Evolutionary conservation across 148 eudicot genomes (phyloP).

Genomic region (Cornus controversa): DNA sequence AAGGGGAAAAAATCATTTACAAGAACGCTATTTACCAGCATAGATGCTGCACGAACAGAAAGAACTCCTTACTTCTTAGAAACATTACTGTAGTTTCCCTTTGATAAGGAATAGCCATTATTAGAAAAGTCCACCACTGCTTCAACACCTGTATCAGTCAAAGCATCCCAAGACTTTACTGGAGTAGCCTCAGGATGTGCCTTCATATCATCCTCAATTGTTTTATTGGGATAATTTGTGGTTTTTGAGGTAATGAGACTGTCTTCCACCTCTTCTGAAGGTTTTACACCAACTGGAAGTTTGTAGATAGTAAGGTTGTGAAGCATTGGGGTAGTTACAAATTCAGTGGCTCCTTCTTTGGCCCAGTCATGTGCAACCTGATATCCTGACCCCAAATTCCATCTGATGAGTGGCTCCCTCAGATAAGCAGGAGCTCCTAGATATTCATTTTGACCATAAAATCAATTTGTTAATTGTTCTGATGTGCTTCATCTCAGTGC

Average conservation of each 20-base stretch:
- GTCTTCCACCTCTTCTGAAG: constrained; percentile 38
- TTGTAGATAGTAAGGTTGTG: constrained; percentile 48
- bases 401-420: constrained; percentile 45
- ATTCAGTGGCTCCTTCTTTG: constrained; percentile 34
- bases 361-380: constrained; percentile 28
- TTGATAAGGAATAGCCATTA: constrained; percentile 26
- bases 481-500: background rate
- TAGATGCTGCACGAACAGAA: constrained; percentile 90
- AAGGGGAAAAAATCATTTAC: too few species aligned
- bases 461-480: background rate
- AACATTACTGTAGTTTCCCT: constrained; percentile 32
- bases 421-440: constrained; percentile 43
- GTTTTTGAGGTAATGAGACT: constrained; percentile 29
- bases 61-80: constrained; percentile 69
- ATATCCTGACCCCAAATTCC: constrained; percentile 39
- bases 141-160: constrained; percentile 13
- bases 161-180: too few species aligned
- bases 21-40: constrained; percentile 63
- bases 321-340: constrained; percentile 33
- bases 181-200: constrained; percentile 22
- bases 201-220: constrained; percentile 25
- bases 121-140: constrained; percentile 19
- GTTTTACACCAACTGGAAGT: constrained; percentile 88
- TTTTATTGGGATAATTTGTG: constrained; percentile 26
- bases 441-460: constrained; percentile 8